Conservation (phyloP, 176 grass and related monocot genomes). For the Hordeum vulgare region MorexV3_pseudomolecules_assembly NC_058524.1:68847328-68847827, state of each 20-base stretch:
- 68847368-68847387: not conserved
- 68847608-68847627: slow-evolving; percentile 5
- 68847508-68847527: not conserved
- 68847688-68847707: not conserved
- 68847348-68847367: not conserved
- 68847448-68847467: not conserved
- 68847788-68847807: not conserved
- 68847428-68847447: not conserved
- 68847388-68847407: not conserved
- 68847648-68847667: not conserved
- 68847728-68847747: slow-evolving; percentile 14
- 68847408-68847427: not conserved
- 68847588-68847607: not conserved
- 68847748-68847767: not conserved
- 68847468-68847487: not conserved
- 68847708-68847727: not conserved
- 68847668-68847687: not conserved
- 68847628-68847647: not conserved
- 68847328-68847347: not conserved
- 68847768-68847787: not conserved
- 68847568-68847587: slow-evolving; percentile 4
- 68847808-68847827: not conserved
- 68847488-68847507: not conserved
- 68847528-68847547: not conserved
- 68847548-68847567: not conserved